Evolutionary conservation across 2,329 filamentous ascomycete genomes (phyloP), one percentile per base, ranked within the genome.

Genomic region (Aspergillus neotritici): DNA sequence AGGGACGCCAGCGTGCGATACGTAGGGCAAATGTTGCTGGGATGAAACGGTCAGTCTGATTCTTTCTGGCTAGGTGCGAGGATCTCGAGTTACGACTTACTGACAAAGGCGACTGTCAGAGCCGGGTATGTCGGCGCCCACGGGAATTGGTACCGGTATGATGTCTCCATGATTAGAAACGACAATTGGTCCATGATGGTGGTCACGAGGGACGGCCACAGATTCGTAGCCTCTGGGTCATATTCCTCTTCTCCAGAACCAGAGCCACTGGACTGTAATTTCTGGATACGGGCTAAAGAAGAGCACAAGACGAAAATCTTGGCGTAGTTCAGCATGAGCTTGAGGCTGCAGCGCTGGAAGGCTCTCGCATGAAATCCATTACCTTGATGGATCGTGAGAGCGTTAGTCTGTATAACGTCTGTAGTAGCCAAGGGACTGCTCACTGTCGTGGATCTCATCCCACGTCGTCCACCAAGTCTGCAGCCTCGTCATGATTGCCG

Each of bases 351-450:
- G 15, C 62, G 58, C 33, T 65, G 62, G 35, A 65, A 65, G 1
- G 62, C 62, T 5, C 62, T 60, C 4, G 60, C 58, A 44, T 65
- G 62, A 31, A 65, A 65, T 1, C 60, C 62, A 35, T 65, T 65
- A 42, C 64, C 62, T 65, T 40, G 8, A 3, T 7, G 1, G 21
- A 3, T 9, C 21, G 9, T 0, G 4, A 34, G 3, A 12, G 8
- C 5, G 6, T 34, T n/a, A 31, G 17, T 30, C 1, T n/a, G 12
- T 8, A 4, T n/a, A 13, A 16, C 5, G 10, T 11, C 34, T 41
- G 13, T 40, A 36, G 39, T 9, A n/a, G 5, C 13, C 10, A 31
- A 12, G 7, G 32, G 11, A 16, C 9, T 8, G 13, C 62, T 46
- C 44, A 64, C 62, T 60, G 16, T 56, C 51, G 39, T 65, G 62